Percentiles rank a stretch among this genome's conserved stretches.
Conservation (phyloP, 2,329 filamentous ascomycete genomes). For the Pleoardoris graminearum region DNA sequence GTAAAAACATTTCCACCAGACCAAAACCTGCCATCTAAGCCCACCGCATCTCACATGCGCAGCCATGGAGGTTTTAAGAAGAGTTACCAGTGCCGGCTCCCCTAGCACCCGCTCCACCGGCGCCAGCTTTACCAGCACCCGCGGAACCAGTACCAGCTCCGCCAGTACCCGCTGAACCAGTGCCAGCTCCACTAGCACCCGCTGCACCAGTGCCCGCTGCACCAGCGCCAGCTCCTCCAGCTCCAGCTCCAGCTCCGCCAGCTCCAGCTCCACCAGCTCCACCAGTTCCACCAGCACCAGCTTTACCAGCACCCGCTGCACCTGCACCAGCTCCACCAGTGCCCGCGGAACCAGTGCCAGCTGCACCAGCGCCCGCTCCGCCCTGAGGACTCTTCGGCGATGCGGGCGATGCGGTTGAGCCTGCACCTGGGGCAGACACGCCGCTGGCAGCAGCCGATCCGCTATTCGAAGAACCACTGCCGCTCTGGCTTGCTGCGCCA, state of each 20-base stretch:
- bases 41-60: no score
- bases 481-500: no score
- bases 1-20: no score
- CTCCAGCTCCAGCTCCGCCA: constrained; percentile 7
- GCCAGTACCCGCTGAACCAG: constrained; percentile 7
- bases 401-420: no score
- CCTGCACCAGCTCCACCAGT: constrained; percentile 4
- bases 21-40: no score
- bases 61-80: no score
- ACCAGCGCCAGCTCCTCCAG: constrained; percentile 3
- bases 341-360: constrained; percentile 1
- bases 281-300: not conserved
- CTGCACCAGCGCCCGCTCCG: constrained; percentile 5
- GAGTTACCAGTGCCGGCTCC: not conserved
- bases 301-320: not conserved
- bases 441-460: no score
- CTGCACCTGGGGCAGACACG: no score
- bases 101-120: not conserved
- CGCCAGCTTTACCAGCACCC: constrained; percentile 7
- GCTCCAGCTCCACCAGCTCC: not conserved
- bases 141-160: not conserved
- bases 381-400: no score
- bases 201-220: constrained; percentile 6
- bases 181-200: not conserved
- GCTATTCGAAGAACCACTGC: no score